Evolutionary conservation across 306 rosid species (phyloP).

Genomic region (Casuarina equisetifolia): DNA sequence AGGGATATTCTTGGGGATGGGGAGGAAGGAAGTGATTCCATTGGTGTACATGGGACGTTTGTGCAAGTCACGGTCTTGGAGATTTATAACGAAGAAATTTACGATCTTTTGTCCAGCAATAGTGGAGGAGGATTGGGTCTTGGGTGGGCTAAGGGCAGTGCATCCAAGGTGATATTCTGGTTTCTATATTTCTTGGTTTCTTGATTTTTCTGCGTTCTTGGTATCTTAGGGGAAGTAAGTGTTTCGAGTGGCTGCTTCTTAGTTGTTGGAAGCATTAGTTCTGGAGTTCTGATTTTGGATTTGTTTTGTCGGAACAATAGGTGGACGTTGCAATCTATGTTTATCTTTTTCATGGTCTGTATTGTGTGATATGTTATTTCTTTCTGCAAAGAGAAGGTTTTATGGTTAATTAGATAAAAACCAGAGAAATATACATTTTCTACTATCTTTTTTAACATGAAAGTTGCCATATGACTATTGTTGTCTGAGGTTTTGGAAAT

Average conservation of each 20-base stretch:
- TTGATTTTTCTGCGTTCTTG: neutral
- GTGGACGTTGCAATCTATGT: neutral
- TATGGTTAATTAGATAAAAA: neutral
- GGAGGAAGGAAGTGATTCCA: conserved; percentile 36
- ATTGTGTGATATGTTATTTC: neutral
- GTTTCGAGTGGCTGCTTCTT: neutral
- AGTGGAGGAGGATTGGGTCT: conserved; percentile 76
- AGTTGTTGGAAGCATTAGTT: neutral
- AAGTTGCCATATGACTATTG: neutral
- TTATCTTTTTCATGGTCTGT: neutral
- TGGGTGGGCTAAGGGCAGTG: conserved; percentile 84
- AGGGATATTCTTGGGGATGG: conserved; percentile 82
- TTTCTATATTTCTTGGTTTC: neutral
- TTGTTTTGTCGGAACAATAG: neutral
- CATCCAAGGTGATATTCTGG: conserved; percentile 62
- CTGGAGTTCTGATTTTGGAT: neutral
- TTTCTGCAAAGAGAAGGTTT: neutral
- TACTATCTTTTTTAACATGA: neutral
- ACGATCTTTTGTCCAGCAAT: conserved; percentile 74
- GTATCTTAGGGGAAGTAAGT: neutral
- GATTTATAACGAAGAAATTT: conserved; percentile 95
- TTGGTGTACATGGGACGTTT: conserved; percentile 51
- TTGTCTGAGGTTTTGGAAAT: neutral
- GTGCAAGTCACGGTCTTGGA: conserved; percentile 95
- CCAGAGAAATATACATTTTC: too few species aligned